phyloP scores from a whole-genome alignment of 192 early-diverging fungal species.

The Mortierella hygrophila region DNA sequence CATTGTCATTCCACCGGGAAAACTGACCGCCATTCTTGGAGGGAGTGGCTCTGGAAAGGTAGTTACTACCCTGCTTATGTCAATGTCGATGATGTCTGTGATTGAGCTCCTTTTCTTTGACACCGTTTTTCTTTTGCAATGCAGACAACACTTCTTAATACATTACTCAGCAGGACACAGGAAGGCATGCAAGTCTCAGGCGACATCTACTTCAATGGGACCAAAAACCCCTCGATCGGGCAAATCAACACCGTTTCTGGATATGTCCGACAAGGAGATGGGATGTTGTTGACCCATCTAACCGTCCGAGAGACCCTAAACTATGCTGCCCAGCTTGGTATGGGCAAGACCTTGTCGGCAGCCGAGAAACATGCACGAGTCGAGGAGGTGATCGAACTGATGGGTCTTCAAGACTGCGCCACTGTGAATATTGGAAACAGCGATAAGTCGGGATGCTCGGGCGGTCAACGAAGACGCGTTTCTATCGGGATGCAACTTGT shows the following conservation, averaged over 20 bases:
- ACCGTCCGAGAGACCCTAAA: slow-evolving; percentile 83
- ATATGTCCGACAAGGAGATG: slow-evolving; percentile 30
- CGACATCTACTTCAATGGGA: slow-evolving; percentile 19
- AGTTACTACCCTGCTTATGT: not conserved
- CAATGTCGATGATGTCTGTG: too few relatives aligned
- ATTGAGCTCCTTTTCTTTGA: not conserved
- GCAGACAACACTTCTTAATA: slow-evolving; percentile 23
- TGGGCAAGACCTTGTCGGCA: slow-evolving; percentile 61
- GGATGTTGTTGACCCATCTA: slow-evolving; percentile 57
- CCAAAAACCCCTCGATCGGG: slow-evolving; percentile 18
- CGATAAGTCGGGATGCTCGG: slow-evolving; percentile 72
- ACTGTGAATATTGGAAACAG: slow-evolving; percentile 72
- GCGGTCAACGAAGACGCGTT: slow-evolving; percentile 84
- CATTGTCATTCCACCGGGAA: not conserved
- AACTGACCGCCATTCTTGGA: slow-evolving; percentile 34
- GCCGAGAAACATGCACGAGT: slow-evolving; percentile 71
- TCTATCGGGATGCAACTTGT: slow-evolving; percentile 85
- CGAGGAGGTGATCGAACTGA: slow-evolving; percentile 70
- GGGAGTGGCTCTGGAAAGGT: slow-evolving; percentile 38
- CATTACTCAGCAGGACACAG: not conserved
- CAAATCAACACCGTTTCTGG: slow-evolving; percentile 16
- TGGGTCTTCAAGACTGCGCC: slow-evolving; percentile 74
- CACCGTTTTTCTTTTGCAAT: not conserved
- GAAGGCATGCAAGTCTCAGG: not conserved
- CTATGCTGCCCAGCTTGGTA: slow-evolving; percentile 78